Conservation (phyloP, 2,329 filamentous ascomycete genomes). For the Cladophialophora psammophila region DNA sequence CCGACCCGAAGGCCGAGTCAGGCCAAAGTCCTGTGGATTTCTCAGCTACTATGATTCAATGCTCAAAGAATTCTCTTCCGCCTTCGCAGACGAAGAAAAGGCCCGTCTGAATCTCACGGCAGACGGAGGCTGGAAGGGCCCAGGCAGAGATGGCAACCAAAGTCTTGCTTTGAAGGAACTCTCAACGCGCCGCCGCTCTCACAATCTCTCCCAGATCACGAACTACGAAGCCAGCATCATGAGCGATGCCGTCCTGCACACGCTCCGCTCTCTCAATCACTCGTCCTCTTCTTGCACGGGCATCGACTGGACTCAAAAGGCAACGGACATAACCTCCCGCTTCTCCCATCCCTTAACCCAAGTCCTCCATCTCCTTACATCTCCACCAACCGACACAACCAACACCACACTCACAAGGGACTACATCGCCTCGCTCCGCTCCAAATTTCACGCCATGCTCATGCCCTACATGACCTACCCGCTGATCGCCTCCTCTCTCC, state of each 20-base stretch:
- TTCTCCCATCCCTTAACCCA: slow-evolving; percentile 48
- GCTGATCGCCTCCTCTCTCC: slow-evolving; percentile 11
- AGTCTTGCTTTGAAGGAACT: slow-evolving; percentile 46
- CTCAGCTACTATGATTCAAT: slow-evolving; percentile 56
- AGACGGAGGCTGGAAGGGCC: slow-evolving; percentile 51
- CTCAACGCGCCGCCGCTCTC: slow-evolving; percentile 48
- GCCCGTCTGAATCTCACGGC: slow-evolving; percentile 52
- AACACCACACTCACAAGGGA: slow-evolving; percentile 12
- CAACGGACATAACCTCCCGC: slow-evolving; percentile 53
- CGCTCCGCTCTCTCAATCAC: slow-evolving; percentile 42
- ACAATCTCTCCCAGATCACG: slow-evolving; percentile 47
- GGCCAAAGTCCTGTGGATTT: slow-evolving; percentile 53
- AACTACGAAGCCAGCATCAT: slow-evolving; percentile 47
- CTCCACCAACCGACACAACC: slow-evolving; percentile 9
- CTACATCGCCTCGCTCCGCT: slow-evolving; percentile 20
- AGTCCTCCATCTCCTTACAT: slow-evolving; percentile 43
- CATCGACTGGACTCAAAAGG: slow-evolving; percentile 55
- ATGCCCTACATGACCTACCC: slow-evolving; percentile 59
- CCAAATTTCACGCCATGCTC: slow-evolving; percentile 51
- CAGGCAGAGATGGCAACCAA: slow-evolving; percentile 40
- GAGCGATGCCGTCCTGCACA: slow-evolving; percentile 45
- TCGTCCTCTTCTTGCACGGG: slow-evolving; percentile 47
- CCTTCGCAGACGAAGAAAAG: slow-evolving; percentile 47
- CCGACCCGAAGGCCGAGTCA: slow-evolving; percentile 53
- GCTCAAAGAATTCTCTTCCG: slow-evolving; percentile 44